These are phyloP conservation scores for Nepenthes gracilis DNA, from an alignment of 148 eudicot genomes.

Conservation along the genomic window DNA sequence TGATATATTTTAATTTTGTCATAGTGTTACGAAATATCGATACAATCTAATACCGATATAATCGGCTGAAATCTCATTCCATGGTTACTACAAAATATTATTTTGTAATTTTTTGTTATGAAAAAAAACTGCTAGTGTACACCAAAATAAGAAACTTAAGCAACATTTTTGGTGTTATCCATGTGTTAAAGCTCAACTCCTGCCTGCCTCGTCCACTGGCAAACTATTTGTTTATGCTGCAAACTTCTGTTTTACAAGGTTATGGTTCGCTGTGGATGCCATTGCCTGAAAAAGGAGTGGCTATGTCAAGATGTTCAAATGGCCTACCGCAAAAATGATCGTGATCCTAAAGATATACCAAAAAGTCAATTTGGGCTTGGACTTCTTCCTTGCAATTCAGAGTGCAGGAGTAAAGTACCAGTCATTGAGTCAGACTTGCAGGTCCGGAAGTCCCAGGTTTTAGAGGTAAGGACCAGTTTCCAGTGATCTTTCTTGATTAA, in stretches of 20 bases:
- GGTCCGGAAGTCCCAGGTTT: conserved; percentile 42
- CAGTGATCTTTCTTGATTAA: not conserved
- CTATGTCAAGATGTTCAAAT: conserved; percentile 71
- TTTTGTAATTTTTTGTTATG: too few relatives aligned
- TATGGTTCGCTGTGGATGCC: conserved; percentile 74
- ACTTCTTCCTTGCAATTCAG: conserved; percentile 69
- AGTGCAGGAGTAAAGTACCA: conserved; percentile 63
- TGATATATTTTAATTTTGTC: too few relatives aligned
- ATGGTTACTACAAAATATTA: too few relatives aligned
- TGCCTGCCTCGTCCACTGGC: not conserved
- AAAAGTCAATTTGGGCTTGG: conserved; percentile 70
- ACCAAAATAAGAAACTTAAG: too few relatives aligned
- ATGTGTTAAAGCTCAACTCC: not conserved
- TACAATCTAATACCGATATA: too few relatives aligned
- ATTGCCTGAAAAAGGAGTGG: conserved; percentile 90
- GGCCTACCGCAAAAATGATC: conserved; percentile 35
- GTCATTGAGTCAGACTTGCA: conserved; percentile 56
- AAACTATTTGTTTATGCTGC: not conserved
- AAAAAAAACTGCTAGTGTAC: too few relatives aligned
- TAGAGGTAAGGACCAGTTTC: conserved; percentile 36
- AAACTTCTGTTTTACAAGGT: conserved; percentile 31
- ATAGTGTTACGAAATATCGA: too few relatives aligned
- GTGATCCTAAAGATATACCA: conserved; percentile 59
- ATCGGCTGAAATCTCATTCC: too few relatives aligned
- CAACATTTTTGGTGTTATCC: too few relatives aligned